Evolutionary conservation across 2,329 filamentous ascomycete species (phyloP), one percentile per base, ranked within the genome.

Genomic region (Fusarium goolgardi): DNA sequence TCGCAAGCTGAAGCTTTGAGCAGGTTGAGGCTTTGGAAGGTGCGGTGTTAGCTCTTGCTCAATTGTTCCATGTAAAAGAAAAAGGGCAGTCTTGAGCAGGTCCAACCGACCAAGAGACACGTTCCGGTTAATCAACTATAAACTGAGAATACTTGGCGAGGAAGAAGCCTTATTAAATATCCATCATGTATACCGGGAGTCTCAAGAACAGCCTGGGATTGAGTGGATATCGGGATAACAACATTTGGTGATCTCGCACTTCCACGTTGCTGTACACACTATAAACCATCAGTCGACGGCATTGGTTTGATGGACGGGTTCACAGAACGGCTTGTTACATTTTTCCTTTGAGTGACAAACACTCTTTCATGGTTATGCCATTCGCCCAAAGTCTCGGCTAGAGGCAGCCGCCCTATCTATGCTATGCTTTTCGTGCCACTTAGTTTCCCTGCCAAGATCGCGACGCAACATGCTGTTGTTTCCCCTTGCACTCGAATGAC

Each of bases 301-400:
- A 37, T 55, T 21, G n/a, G 29, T 49, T 35, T 29, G 35, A 62
- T 49, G 43, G 41, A 53, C 25, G 47, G 63, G 43, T 50, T 55
- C 58, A 67, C 63, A 69, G 49, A 44, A 32, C 65, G 65, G 66
- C 53, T 69, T 25, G 61, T 69, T 69, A 67, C 66, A 63, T 69
- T 29, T 13, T n/a, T 32, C 31, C 41, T 41, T 59, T 18, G 53
- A 44, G 34, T 51, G 52, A 67, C 64, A 64, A 67, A 59, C 63
- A 54, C 39, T 51, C 53, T n/a, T 61, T 58, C 41, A 39, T 41
- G n/a, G 34, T 46, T 40, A 31, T 54, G 43, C 40, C 29, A 67
- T 70, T 70, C 52, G 47, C 27, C 31, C 31, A 25, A n/a, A 16
- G 21, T 50, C 45, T 62, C 67, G 67, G 67, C 63, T 70, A 57